These are phyloP conservation scores for Echinosophora koreensis DNA, from an alignment of 306 rosid genomes.

Conservation along the genomic window DNA sequence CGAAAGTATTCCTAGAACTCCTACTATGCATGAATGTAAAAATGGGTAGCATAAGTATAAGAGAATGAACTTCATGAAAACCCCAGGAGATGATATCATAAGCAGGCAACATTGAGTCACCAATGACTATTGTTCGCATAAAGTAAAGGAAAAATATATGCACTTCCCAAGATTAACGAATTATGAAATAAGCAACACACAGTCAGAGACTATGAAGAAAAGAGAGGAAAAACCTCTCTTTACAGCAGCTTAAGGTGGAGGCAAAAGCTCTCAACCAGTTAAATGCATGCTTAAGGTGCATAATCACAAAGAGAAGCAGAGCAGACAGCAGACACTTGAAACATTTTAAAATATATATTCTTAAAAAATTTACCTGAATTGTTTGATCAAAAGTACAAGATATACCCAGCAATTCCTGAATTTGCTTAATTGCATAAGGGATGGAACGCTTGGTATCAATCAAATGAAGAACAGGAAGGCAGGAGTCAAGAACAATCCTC, in stretches of 20 bases:
- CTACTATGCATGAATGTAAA: neutral
- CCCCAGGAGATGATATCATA: neutral
- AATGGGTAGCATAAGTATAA: neutral
- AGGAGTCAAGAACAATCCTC: constrained; percentile 86
- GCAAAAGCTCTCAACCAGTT: constrained; percentile 9
- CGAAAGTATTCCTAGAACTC: neutral
- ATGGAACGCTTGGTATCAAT: constrained; percentile 88
- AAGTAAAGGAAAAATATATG: constrained; percentile 5
- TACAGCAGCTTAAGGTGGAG: constrained; percentile 7
- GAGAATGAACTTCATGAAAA: constrained; percentile 10
- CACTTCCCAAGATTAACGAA: neutral
- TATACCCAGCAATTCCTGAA: constrained; percentile 84
- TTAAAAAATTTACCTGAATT: constrained; percentile 62
- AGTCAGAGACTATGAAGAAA: too few species aligned
- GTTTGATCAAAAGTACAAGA: constrained; percentile 92
- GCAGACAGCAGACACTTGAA: neutral
- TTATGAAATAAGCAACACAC: neutral
- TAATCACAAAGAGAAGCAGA: neutral
- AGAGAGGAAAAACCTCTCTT: too few species aligned
- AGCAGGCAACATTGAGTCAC: constrained; percentile 18
- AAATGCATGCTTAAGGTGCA: constrained; percentile 20
- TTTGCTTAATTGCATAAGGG: constrained; percentile 87
- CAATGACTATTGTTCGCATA: neutral
- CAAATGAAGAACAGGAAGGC: constrained; percentile 91
- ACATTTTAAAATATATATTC: neutral